Percentiles rank a stretch among this genome's conserved stretches.
Conservation (phyloP, 108 stramenopile genomes). For the Stephanodiscus minutulus region DNA sequence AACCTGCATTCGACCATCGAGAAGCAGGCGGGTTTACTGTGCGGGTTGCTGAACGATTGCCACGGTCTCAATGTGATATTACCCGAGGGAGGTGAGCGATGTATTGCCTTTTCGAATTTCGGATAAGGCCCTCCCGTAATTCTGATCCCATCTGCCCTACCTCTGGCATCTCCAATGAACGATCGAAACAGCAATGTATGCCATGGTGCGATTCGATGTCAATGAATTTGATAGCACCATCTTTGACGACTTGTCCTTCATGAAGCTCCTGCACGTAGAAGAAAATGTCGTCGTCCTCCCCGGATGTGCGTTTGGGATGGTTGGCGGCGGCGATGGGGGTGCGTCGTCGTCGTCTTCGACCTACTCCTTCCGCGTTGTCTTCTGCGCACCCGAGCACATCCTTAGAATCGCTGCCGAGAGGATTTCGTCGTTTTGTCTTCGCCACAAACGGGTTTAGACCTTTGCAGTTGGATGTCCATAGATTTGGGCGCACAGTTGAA, state of each 20-base stretch:
- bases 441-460: slow-evolving; percentile 35
- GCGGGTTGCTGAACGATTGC: slow-evolving; percentile 50
- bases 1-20: slow-evolving; percentile 60
- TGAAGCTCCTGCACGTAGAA: slow-evolving; percentile 75
- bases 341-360: slow-evolving; percentile 9
- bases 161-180: background rate
- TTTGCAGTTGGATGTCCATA: no score
- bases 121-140: background rate
- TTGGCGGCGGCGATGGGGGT: background rate
- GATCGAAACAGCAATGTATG: slow-evolving; percentile 77
- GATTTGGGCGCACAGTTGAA: background rate
- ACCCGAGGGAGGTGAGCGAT: slow-evolving; percentile 57
- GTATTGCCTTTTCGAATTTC: background rate
- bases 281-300: slow-evolving; percentile 93
- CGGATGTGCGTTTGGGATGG: slow-evolving; percentile 84
- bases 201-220: slow-evolving; percentile 73
- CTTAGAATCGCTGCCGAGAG: slow-evolving; percentile 64
- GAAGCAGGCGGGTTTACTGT: slow-evolving; percentile 65
- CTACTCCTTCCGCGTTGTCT: slow-evolving; percentile 79
- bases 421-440: slow-evolving; percentile 71
- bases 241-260: slow-evolving; percentile 76
- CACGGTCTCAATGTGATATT: slow-evolving; percentile 68
- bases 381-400: slow-evolving; percentile 64
- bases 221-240: slow-evolving; percentile 49
- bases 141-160: background rate